phyloP scores from a whole-genome alignment of 257 asterid genomes.

The Mitragyna speciosa region DNA sequence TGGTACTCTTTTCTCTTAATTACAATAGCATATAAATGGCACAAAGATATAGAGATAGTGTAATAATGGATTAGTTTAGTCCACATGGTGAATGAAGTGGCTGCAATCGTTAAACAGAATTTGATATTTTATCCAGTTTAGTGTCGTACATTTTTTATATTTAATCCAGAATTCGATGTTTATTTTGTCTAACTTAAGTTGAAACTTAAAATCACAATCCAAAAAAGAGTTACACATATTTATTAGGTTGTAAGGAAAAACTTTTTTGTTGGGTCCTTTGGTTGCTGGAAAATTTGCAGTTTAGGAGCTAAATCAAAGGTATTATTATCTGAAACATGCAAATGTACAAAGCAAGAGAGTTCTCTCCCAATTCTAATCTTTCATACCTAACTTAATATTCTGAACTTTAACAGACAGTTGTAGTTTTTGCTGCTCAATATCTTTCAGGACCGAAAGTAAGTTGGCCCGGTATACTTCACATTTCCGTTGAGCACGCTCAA shows the following conservation, averaged over 20 bases:
- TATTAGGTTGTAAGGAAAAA: too few species aligned
- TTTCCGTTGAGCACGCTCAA: slow-evolving; percentile 15
- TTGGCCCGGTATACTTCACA: slow-evolving; percentile 8
- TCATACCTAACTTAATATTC: slow-evolving; percentile 14
- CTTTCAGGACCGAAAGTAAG: slow-evolving; percentile 17
- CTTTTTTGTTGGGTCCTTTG: too few species aligned
- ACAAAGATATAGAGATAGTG: not conserved
- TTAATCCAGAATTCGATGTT: too few species aligned
- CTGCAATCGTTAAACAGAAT: too few species aligned
- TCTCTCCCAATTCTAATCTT: slow-evolving; percentile 5
- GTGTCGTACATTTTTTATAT: too few species aligned
- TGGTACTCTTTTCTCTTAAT: not conserved
- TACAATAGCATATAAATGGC: not conserved
- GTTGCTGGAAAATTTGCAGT: too few species aligned
- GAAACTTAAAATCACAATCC: too few species aligned
- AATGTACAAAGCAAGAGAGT: not conserved
- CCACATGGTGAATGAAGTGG: too few species aligned
- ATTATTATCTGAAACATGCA: not conserved
- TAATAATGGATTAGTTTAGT: not conserved
- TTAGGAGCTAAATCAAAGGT: too few species aligned
- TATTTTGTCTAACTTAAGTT: too few species aligned
- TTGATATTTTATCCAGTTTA: too few species aligned
- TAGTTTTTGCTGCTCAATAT: slow-evolving; percentile 23
- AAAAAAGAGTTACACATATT: too few species aligned
- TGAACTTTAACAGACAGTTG: slow-evolving; percentile 24